phyloP scores from a whole-genome alignment of 2,329 filamentous ascomycete species.

The Beauveria rudraprayagi region DNA sequence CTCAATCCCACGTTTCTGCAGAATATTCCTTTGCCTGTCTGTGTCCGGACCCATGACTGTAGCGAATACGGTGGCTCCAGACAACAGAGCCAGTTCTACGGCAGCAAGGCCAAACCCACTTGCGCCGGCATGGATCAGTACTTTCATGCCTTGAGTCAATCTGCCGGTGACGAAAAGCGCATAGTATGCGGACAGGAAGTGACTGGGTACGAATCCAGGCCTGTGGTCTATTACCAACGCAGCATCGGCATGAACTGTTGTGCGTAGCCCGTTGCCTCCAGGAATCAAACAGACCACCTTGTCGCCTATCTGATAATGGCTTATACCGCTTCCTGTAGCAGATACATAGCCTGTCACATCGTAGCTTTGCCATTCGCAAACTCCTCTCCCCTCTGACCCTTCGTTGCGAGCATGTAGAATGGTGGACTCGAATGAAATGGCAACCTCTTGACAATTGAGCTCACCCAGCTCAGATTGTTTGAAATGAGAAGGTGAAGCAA shows the following conservation, averaged over 20 bases:
- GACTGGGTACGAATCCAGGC: conserved; percentile 26
- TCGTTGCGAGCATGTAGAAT: conserved; percentile 21
- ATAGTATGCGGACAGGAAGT: conserved; percentile 35
- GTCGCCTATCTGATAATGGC: conserved; percentile 27
- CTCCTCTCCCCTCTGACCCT: background rate
- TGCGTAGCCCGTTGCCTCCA: conserved; percentile 26
- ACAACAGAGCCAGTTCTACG: conserved; percentile 29
- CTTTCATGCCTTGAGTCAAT: conserved; percentile 18
- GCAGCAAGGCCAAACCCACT: conserved; percentile 37
- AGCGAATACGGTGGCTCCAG: conserved; percentile 33
- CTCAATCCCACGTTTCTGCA: conserved; percentile 28
- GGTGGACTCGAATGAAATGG: conserved; percentile 31
- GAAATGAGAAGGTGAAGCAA: background rate
- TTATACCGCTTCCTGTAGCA: conserved; percentile 25
- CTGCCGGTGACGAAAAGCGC: conserved; percentile 29
- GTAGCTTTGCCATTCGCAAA: background rate
- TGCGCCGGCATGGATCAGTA: conserved; percentile 38
- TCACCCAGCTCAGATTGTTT: background rate
- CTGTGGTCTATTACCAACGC: conserved; percentile 27
- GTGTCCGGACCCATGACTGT: conserved; percentile 27
- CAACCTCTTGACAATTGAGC: conserved; percentile 27
- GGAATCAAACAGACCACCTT: conserved; percentile 33
- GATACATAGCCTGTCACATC: conserved; percentile 34
- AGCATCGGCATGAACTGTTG: conserved; percentile 24
- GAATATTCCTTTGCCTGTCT: conserved; percentile 27